Conservation (phyloP, 2,329 filamentous ascomycete species). For the Hymenoscyphus fraxineus region DNA sequence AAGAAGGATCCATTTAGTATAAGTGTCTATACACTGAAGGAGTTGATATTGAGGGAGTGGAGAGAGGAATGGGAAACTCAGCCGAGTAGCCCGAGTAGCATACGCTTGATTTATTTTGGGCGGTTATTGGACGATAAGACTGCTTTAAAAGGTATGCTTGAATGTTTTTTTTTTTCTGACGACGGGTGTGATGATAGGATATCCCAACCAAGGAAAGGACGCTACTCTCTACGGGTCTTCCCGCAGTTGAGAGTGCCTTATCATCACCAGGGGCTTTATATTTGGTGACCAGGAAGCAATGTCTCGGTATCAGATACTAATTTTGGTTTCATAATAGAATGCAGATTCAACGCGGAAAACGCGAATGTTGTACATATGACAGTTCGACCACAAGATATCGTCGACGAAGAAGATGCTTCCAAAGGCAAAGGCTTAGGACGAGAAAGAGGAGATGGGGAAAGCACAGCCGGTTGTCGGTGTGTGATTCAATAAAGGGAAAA, state of each 20-base stretch:
- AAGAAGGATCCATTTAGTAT: constrained; percentile 78
- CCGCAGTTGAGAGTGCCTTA: not conserved
- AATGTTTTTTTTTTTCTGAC: not conserved
- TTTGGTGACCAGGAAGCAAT: not conserved
- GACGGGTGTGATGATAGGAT: not conserved
- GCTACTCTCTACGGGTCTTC: not conserved
- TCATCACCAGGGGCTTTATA: not conserved
- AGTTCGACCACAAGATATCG: constrained; percentile 76
- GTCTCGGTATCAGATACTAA: not conserved
- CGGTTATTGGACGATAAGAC: constrained; percentile 88
- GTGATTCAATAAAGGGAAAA: constrained; percentile 50
- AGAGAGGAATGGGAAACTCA: constrained; percentile 84
- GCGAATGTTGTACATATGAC: constrained; percentile 95
- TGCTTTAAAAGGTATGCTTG: constrained; percentile 68
- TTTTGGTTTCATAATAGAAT: constrained; percentile 51
- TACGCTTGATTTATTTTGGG: constrained; percentile 88
- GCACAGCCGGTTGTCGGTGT: constrained; percentile 60
- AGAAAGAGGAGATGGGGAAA: constrained; percentile 51
- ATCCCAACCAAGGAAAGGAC: not conserved
- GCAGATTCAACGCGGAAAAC: constrained; percentile 68
- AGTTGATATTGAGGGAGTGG: constrained; percentile 92
- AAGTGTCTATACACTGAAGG: constrained; percentile 90
- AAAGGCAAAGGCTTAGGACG: constrained; percentile 36
- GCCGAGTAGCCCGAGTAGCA: constrained; percentile 81
- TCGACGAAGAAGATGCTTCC: constrained; percentile 61